Base-by-base conservation (phyloP, 1,139 yeast genomes). In the Debaryomyces sp. region DNA sequence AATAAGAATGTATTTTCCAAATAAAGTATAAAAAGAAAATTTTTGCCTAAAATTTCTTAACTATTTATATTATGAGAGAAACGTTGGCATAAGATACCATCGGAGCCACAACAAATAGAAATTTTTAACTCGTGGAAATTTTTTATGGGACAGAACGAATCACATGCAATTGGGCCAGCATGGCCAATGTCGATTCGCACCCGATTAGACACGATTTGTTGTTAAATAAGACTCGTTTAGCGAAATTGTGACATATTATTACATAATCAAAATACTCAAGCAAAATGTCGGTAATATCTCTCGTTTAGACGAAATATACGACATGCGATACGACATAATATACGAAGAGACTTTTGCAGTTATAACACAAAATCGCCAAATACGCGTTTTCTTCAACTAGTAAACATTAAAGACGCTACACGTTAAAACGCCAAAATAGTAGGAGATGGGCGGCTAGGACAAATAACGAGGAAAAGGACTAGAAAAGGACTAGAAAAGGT, bases 51-150 rank as follows among this genome's bases (percentile, higher is more conserved):
- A 30, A 30, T 41, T 41, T 30, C 26, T 13, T 8, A 18, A 41
- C 43, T 41, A 41, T 41, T 41, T 41, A 41, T 41, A 41, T 30
- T 29, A 30, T 27, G 33, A 15, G 43, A 40, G 33, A 41, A 41
- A 41, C 43, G 43, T 41, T 41, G 43, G 43, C 43, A 12, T 13
- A 24, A 41, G 32, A 27, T 41, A 29, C 27, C 30, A 39, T 32
- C 37, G 36, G 33, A 29, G 43, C 36, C 43, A 41, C 43, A 41
- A 41, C 43, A 27, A 39, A 39, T 39, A 30, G 43, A 41, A 41
- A 41, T 41, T 30, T 22, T 41, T 30, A n/a, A 30, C 21, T n/a
- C 32, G 34, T 10, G 17, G 27, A 22, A 39, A 15, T 23, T 18
- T 35, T 39, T 24, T 30, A 36, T 18, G 21, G 21, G 21, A 18